Conservation (phyloP, 208 protist species). For the Leishmania guyanensis region DNA sequence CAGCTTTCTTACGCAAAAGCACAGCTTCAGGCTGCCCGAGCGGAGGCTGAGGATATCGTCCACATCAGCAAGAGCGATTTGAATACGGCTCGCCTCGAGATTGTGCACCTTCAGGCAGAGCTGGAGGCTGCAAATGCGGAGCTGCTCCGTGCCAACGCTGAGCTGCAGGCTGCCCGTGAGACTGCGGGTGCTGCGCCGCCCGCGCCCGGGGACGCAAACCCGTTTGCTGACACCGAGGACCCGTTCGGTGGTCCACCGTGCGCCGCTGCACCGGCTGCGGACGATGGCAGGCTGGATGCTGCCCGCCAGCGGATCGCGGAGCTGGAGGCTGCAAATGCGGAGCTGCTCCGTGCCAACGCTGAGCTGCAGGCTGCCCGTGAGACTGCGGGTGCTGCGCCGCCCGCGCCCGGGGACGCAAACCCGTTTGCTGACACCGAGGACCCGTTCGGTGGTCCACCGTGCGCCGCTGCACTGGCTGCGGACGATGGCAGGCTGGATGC, state of each 20-base stretch:
- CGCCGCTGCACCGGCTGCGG: background rate
- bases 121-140: background rate
- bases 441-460: constrained; percentile 1
- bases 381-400: constrained; percentile 5
- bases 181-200: background rate
- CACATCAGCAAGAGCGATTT: background rate
- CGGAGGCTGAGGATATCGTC: constrained; percentile 1
- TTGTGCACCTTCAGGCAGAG: background rate
- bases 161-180: no score
- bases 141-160: no score
- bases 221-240: constrained; percentile 23
- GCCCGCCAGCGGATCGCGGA: constrained; percentile 21
- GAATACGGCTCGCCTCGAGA: background rate
- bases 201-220: background rate
- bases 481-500: constrained; percentile 19
- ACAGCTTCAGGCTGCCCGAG: constrained; percentile 1
- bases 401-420: constrained; percentile 2
- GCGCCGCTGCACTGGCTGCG: background rate
- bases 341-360: background rate
- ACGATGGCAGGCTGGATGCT: constrained; percentile 12
- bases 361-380: constrained; percentile 12
- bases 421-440: constrained; percentile 25
- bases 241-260: constrained; percentile 1
- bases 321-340: constrained; percentile 20
- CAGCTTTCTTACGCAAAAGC: background rate